These are phyloP conservation scores for Aspergillus haitiensis DNA, from an alignment of 495 filamentous ascomycete genomes.

Conservation along the genomic window DNA sequence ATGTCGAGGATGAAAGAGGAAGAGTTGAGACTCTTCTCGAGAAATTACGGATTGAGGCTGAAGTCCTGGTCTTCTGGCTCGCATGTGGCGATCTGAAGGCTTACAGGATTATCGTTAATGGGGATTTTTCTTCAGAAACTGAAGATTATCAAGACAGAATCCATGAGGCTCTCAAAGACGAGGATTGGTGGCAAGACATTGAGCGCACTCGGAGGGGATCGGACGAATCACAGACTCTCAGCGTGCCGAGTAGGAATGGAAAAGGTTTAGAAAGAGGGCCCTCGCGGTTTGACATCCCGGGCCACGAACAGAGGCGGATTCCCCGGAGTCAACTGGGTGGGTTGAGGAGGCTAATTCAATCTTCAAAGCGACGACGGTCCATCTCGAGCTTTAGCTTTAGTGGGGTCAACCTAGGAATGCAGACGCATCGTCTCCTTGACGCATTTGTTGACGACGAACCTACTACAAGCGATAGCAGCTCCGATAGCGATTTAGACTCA, in stretches of 20 bases:
- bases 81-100: conserved; percentile 69
- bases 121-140: conserved; percentile 41
- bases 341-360: conserved; percentile 50
- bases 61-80: conserved; percentile 79
- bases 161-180: conserved; percentile 59
- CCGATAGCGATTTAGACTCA: conserved; percentile 46
- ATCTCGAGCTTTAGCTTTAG: conserved; percentile 63
- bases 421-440: conserved; percentile 69
- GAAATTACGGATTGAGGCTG: conserved; percentile 77
- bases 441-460: conserved; percentile 60
- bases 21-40: conserved; percentile 74
- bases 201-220: conserved; percentile 53
- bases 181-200: conserved; percentile 86
- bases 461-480: conserved; percentile 50
- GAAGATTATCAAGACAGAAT: conserved; percentile 53
- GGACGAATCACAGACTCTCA: conserved; percentile 20
- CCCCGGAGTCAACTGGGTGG: conserved; percentile 44
- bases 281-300: background rate
- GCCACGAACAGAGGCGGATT: conserved; percentile 50
- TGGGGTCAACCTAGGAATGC: conserved; percentile 70
- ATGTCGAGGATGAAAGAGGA: conserved; percentile 74
- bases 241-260: background rate
- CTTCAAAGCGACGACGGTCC: conserved; percentile 56
- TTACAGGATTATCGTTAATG: conserved; percentile 80
- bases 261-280: background rate